Evolutionary conservation across 1,284 basidiomycete genomes (phyloP), one percentile per base, ranked within the genome.

Genomic region (Ceratobasidium sp.): DNA sequence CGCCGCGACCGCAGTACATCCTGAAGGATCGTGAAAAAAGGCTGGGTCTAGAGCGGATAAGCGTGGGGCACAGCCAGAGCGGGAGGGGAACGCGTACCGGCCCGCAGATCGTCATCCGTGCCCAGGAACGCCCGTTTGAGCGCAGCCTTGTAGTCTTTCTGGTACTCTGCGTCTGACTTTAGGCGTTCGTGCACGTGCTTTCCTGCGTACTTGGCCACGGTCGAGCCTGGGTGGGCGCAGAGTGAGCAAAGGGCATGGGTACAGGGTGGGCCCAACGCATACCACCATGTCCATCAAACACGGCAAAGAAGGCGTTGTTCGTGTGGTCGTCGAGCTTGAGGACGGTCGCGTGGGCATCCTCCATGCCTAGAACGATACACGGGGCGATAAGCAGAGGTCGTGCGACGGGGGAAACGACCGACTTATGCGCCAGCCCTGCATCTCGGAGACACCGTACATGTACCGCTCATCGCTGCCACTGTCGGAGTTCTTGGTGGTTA

Each of bases 341-440:
- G 41, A 96, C 87, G 69, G 92, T 89, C n/a, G 96, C 89, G 85
- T 99, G 98, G 1, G 97, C 92, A 84, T 99, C 98, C 87, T 99
- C 98, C 98, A 99, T 99, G 82, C 93, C 95, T 97, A 65, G 46
- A 44, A n/a, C n/a, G n/a, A n/a, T n/a, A n/a, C n/a, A n/a, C n/a
- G 44, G 44, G 67, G 68, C 48, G 76, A 44, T 60, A 62, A 70
- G 55, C 77, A 66, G 64, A 59, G 35, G 38, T 27, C 52, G 18
- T 20, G 20, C 62, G 68, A 35, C 30, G 18, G 30, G 55, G 68
- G 74, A 33, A 20, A 20, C 68, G 6, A 89, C 96, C 86, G 82
- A 98, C 97, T 93, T 86, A 99, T 94, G 86, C 98, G 90, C 98
- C 98, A 99, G 81, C 98, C 98, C 86, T 99, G 98, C 98, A 99